Evolutionary conservation across 2,329 filamentous ascomycete species (phyloP), one percentile per base, ranked within the genome.

Genomic region (Paracorniculantispora psalliotae): DNA sequence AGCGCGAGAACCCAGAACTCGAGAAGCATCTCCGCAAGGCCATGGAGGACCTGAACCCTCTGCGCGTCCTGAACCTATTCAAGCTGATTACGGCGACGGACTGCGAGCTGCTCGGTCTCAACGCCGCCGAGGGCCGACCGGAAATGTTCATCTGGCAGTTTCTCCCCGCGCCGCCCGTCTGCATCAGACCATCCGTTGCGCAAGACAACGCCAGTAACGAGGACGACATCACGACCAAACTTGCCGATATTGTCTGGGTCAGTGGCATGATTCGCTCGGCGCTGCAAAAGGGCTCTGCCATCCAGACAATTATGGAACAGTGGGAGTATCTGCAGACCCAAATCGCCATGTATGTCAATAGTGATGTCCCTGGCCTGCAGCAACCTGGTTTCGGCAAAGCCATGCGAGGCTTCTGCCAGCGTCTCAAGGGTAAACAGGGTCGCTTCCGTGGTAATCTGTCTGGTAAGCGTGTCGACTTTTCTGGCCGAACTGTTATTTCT

Each of bases 71-170:
- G 59, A 96, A 96, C 66, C 82, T 99, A 33, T 96, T 99, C 78
- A 92, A 92, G 72, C 86, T 89, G 68, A 91, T 99, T 59, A 88
- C 86, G 13, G 84, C 89, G 2, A 84, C 85, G 8, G 94, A 99
- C 71, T 96, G 93, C 71, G 92, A 97, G 72, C 80, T 99, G 23
- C 80, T 99, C 1, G 93, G 93, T 4, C 84, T 99, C 67, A 87
- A 97, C 67, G 90, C 92, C 1, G 81, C 84, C 15, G 92, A 96
- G 66, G 91, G 91, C 12, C 84, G 92, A 19, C 94, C 94, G 0
- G 94, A 99, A 71, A 96, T 96, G 86, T 96, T 97, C 72, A 85
- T 99, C 47, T 99, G 94, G 94, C 92, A 96, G 69, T 96, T 92
- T 68, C 82, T 99, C 37, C 94, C 94, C 1, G 93, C 93, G 0